Percentiles rank a stretch among this genome's conserved stretches.
Evolutionary conservation across 2,329 filamentous ascomycete species (phyloP).

Genomic region (Pseudogymnoascus sp.): DNA sequence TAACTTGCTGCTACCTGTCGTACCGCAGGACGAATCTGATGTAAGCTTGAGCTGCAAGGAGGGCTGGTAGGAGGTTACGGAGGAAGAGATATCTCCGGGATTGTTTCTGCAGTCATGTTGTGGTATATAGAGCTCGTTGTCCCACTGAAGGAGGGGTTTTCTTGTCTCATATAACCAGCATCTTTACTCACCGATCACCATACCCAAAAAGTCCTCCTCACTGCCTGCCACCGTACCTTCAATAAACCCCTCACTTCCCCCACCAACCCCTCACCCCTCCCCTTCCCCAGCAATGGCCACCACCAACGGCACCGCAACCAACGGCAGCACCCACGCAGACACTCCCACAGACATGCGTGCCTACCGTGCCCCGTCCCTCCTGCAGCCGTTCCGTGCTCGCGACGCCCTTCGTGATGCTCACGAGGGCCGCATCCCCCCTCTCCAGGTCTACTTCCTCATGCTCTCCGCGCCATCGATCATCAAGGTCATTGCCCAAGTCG

Average conservation of each 20-base stretch:
- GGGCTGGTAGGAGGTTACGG: neutral
- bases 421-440: slow-evolving; percentile 37
- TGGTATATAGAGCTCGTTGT: neutral
- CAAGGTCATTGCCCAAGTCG: slow-evolving; percentile 36
- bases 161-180: neutral
- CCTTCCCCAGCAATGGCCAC: neutral
- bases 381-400: slow-evolving; percentile 40
- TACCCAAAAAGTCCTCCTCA: neutral
- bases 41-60: neutral
- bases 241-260: neutral
- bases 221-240: neutral
- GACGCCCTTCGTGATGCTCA: slow-evolving; percentile 41
- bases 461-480: slow-evolving; percentile 35
- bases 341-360: slow-evolving; percentile 29
- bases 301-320: neutral
- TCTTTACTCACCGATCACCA: neutral
- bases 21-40: neutral
- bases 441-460: slow-evolving; percentile 38
- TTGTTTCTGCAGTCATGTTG: neutral
- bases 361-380: slow-evolving; percentile 38
- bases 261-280: neutral
- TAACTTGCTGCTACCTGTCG: neutral
- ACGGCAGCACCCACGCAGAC: neutral
- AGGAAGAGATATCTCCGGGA: neutral
- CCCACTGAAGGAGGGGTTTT: neutral